phyloP scores from a whole-genome alignment of 192 early-diverging fungal genomes.

The Backusella sp. region DNA sequence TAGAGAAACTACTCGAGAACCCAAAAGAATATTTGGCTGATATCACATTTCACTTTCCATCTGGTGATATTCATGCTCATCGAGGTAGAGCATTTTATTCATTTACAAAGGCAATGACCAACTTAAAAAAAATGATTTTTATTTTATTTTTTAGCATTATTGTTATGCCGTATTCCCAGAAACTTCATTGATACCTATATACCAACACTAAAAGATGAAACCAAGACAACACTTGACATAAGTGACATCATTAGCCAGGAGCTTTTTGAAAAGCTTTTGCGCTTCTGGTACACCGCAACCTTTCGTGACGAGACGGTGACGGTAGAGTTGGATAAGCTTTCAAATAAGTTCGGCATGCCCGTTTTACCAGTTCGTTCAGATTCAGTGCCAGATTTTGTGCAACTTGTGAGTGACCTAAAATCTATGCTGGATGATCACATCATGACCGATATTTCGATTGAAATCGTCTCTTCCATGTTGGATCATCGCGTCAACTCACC shows the following conservation, averaged over 20 bases:
- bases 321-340: not conserved
- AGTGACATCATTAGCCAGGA: not conserved
- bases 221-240: not conserved
- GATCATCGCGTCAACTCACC: not conserved
- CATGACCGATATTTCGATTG: not conserved
- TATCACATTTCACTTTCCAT: slow-evolving; percentile 22
- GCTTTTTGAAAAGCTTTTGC: not conserved
- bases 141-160: not conserved
- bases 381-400: not conserved
- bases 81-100: slow-evolving; percentile 26
- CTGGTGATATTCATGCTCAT: slow-evolving; percentile 23
- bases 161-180: not conserved
- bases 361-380: not conserved
- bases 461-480: not conserved
- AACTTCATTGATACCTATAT: not conserved
- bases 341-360: not conserved
- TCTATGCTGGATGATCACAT: not conserved
- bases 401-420: slow-evolving; percentile 5
- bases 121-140: not conserved
- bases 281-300: slow-evolving; percentile 30
- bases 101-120: not conserved
- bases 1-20: slow-evolving; percentile 18
- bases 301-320: not conserved
- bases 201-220: not conserved
- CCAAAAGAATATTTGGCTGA: slow-evolving; percentile 30